A percentile compares a stretch with the other conserved stretches of the same genome.
These are phyloP conservation scores for Linnemannia elongata DNA, from an alignment of 192 early-diverging fungal species.

Conservation along the genomic window DNA sequence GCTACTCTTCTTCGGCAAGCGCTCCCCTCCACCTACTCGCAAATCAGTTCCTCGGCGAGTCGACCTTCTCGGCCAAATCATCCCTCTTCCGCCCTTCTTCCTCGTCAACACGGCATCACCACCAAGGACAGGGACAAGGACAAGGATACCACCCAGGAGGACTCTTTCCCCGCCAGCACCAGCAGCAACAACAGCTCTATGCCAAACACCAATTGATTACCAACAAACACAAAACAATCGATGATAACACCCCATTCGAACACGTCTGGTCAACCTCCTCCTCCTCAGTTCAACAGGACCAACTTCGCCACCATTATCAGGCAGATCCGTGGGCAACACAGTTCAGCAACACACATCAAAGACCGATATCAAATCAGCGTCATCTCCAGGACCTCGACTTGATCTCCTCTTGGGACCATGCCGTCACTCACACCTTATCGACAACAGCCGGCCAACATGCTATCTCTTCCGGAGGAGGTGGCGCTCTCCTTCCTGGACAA, in stretches of 20 bases:
- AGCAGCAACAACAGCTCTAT: conserved; percentile 1
- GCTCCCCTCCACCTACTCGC: conserved; percentile 40
- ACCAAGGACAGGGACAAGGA: background rate
- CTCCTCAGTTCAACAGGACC: conserved; percentile 1
- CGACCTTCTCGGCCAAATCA: conserved; percentile 19
- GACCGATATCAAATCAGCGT: background rate
- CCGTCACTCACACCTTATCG: conserved; percentile 11
- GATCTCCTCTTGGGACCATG: conserved; percentile 44
- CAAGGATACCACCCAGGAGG: background rate
- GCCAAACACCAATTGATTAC: background rate
- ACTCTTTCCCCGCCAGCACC: conserved; percentile 9
- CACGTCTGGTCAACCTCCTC: conserved; percentile 37
- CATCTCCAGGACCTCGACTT: conserved; percentile 38
- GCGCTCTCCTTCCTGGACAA: background rate
- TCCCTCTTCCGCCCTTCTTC: background rate
- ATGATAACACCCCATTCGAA: conserved; percentile 21
- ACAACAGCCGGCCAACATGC: background rate
- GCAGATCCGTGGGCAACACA: background rate
- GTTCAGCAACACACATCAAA: background rate
- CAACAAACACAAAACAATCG: conserved; percentile 1
- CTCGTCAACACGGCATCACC: background rate
- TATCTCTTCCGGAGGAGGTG: background rate
- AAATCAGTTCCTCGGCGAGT: conserved; percentile 43
- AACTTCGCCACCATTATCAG: background rate
- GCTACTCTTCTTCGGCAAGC: conserved; percentile 32